A percentile compares a stretch with the other conserved stretches of the same genome.
Evolutionary conservation across 192 early-diverging fungal genomes (phyloP).

Genomic region (Entomortierella parvispora): DNA sequence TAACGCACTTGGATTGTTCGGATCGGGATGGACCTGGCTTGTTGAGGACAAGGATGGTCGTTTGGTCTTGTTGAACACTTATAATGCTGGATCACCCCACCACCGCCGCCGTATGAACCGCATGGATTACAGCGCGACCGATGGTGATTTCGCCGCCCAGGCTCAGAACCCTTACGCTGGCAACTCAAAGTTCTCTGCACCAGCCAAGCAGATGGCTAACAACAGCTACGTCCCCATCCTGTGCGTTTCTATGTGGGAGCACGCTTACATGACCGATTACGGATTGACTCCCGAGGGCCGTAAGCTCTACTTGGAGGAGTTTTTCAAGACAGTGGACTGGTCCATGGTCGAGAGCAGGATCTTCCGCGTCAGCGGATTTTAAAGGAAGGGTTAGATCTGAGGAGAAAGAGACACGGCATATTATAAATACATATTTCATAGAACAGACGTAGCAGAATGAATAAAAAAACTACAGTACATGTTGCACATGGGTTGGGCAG

Average conservation of each 20-base stretch:
- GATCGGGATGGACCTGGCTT: constrained; percentile 60
- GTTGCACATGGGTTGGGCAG: too few relatives aligned
- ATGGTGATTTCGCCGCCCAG: constrained; percentile 26
- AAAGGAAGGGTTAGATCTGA: too few relatives aligned
- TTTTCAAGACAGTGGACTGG: constrained; percentile 58
- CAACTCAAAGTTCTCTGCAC: constrained; percentile 41
- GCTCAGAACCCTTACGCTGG: constrained; percentile 46
- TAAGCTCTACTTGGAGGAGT: constrained; percentile 43
- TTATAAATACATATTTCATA: neutral
- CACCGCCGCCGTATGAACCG: constrained; percentile 52
- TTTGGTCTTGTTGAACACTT: constrained; percentile 51
- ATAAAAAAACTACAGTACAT: too few relatives aligned
- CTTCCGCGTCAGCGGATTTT: constrained; percentile 43
- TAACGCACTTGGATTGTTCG: constrained; percentile 54
- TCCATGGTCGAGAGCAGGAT: constrained; percentile 36
- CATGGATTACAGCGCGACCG: constrained; percentile 33
- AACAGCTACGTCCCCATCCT: constrained; percentile 55
- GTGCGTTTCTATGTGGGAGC: constrained; percentile 56
- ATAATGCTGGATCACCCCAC: constrained; percentile 56
- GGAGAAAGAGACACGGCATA: too few relatives aligned
- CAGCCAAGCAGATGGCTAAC: constrained; percentile 41
- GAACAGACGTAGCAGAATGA: too few relatives aligned
- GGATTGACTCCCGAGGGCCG: constrained; percentile 50
- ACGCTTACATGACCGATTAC: constrained; percentile 56
- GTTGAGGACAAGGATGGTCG: constrained; percentile 49